Evolutionary conservation across 2,329 filamentous ascomycete genomes (phyloP).

Genomic region (Metarhizium anisopliae): DNA sequence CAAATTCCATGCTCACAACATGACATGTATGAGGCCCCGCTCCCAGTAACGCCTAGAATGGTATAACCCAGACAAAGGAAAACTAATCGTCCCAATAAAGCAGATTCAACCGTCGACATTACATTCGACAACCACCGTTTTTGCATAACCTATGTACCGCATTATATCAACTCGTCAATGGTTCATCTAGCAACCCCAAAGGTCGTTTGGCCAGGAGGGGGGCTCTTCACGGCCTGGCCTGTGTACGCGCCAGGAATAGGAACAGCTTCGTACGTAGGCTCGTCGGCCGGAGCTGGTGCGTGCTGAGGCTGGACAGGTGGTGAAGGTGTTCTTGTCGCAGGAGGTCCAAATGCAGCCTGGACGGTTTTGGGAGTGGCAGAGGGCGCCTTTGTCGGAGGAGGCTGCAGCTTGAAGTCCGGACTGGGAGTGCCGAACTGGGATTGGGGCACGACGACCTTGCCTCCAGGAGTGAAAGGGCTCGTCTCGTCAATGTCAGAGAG

Average conservation of each 20-base stretch:
- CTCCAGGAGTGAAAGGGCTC: conserved; percentile 43
- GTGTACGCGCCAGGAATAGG: conserved; percentile 83
- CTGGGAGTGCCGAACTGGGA: conserved; percentile 48
- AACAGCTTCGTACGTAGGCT: conserved; percentile 76
- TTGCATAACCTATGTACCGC: not conserved
- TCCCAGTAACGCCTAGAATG: conserved; percentile 10
- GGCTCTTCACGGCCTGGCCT: conserved; percentile 43
- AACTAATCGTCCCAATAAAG: conserved; percentile 6
- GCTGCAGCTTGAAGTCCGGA: conserved; percentile 74
- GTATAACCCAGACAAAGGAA: conserved; percentile 11
- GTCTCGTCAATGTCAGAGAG: conserved; percentile 33
- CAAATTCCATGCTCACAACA: not conserved
- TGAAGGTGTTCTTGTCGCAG: conserved; percentile 15
- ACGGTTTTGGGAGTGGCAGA: conserved; percentile 63
- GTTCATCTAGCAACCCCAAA: conserved; percentile 28
- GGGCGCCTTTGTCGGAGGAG: conserved; percentile 72
- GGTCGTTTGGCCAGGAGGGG: conserved; percentile 33
- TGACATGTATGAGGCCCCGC: not conserved
- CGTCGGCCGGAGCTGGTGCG: conserved; percentile 63
- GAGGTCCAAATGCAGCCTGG: conserved; percentile 53
- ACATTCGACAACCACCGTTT: not conserved
- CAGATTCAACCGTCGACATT: not conserved
- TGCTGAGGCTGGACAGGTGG: conserved; percentile 32
- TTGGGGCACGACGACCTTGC: conserved; percentile 50
- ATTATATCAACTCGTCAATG: not conserved